Percentiles rank a stretch among this genome's conserved stretches.
phyloP scores from a whole-genome alignment of 495 filamentous ascomycete species.

The Daldinia bambusicola region DNA sequence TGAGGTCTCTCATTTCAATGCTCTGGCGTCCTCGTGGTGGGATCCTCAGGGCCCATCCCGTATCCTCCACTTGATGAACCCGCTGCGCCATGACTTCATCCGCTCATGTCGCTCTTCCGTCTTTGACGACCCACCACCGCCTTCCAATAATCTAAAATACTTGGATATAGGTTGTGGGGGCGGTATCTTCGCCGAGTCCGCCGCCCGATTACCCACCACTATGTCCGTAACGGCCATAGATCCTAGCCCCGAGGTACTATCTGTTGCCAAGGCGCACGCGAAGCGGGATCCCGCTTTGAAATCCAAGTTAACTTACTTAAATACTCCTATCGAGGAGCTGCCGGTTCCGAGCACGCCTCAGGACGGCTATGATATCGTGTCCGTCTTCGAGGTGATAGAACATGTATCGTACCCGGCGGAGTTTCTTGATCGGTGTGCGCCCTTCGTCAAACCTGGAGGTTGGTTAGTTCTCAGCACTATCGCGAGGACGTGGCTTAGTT shows the following conservation, averaged over 20 bases:
- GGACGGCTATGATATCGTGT: constrained; percentile 76
- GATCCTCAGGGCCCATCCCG: constrained; percentile 93
- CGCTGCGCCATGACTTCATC: constrained; percentile 94
- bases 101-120: constrained; percentile 68
- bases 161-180: constrained; percentile 97
- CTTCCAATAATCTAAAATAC: constrained; percentile 64
- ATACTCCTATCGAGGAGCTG: constrained; percentile 75
- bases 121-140: constrained; percentile 40
- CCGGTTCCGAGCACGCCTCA: constrained; percentile 53
- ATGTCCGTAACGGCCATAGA: constrained; percentile 83
- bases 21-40: constrained; percentile 95
- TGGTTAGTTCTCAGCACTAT: constrained; percentile 95
- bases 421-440: constrained; percentile 74
- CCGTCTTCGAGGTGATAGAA: constrained; percentile 93
- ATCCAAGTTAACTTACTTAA: constrained; percentile 72
- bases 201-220: constrained; percentile 77
- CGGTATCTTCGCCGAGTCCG: constrained; percentile 93
- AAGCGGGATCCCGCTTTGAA: constrained; percentile 71
- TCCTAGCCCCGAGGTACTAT: constrained; percentile 79
- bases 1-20: constrained; percentile 93
- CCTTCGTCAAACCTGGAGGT: constrained; percentile 86
- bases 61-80: constrained; percentile 97
- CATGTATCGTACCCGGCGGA: constrained; percentile 78
- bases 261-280: constrained; percentile 80
- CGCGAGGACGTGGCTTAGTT: constrained; percentile 84